Conservation (phyloP, 192 early-diverging fungal genomes). For the Phycomyces nitens region DNA sequence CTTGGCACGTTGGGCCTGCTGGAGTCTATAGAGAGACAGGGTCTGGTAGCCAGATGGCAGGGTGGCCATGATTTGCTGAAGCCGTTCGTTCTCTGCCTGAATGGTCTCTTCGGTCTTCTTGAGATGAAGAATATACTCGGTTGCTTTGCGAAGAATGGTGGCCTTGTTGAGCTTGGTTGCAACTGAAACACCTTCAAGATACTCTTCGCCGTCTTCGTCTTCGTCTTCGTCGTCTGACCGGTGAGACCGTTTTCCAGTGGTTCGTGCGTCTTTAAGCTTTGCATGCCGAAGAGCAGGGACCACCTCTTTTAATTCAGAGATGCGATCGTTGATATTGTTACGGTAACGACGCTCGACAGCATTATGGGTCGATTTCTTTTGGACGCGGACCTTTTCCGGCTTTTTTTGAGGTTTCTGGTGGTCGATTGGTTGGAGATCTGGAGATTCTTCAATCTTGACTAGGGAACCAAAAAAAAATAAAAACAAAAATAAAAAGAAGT, state of each 20-base stretch:
- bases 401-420: neutral
- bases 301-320: conserved; percentile 76
- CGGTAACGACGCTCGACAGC: conserved; percentile 92
- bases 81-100: conserved; percentile 41
- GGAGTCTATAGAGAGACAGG: neutral
- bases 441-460: no score
- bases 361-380: conserved; percentile 90
- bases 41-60: conserved; percentile 42
- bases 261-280: conserved; percentile 28
- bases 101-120: conserved; percentile 38
- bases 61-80: conserved; percentile 38
- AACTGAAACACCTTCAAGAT: conserved; percentile 63
- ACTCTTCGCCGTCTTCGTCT: conserved; percentile 34
- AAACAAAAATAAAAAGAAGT: no score
- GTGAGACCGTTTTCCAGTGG: conserved; percentile 2
- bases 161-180: conserved; percentile 93
- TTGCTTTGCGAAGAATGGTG: conserved; percentile 85
- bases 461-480: no score
- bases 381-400: conserved; percentile 8
- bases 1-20: conserved; percentile 5
- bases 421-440: no score
- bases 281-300: conserved; percentile 75
- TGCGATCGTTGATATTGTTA: conserved; percentile 96
- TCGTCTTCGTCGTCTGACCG: conserved; percentile 45
- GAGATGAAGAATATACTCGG: conserved; percentile 81